Evolutionary conservation across 1,139 yeast genomes (phyloP).

Genomic region (Pichia terricola): DNA sequence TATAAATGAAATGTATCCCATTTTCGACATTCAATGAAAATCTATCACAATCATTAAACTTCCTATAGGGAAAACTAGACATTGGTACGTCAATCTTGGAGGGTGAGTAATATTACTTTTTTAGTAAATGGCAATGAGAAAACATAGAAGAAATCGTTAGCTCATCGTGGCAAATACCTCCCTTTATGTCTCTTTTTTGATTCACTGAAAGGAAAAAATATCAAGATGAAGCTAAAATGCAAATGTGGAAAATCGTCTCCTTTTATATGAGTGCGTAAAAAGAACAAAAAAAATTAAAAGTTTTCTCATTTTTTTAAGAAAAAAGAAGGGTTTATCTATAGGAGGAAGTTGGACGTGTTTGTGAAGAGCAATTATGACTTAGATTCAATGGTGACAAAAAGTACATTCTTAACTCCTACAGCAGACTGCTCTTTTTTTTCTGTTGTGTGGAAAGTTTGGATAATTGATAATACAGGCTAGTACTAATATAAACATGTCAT

Average conservation of each 20-base stretch:
- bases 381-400: too few relatives aligned
- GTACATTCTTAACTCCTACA: too few relatives aligned
- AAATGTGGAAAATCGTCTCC: background rate
- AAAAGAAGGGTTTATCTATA: too few relatives aligned
- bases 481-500: too few relatives aligned
- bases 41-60: slow-evolving; percentile 43
- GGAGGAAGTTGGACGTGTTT: too few relatives aligned
- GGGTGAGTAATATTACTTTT: slow-evolving; percentile 24
- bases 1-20: slow-evolving; percentile 35
- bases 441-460: too few relatives aligned
- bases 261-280: background rate
- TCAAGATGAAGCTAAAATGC: too few relatives aligned
- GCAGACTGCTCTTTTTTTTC: too few relatives aligned
- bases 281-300: too few relatives aligned
- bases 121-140: slow-evolving; percentile 53
- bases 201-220: slow-evolving; percentile 29
- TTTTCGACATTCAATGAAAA: slow-evolving; percentile 54
- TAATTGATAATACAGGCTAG: too few relatives aligned
- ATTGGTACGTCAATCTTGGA: slow-evolving; percentile 36
- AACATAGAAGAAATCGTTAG: slow-evolving; percentile 52
- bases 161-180: slow-evolving; percentile 69
- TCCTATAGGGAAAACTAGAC: slow-evolving; percentile 40
- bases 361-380: too few relatives aligned
- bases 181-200: slow-evolving; percentile 42
- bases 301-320: too few relatives aligned